Base-by-base conservation (phyloP, 768 basidiomycete species). In the Leccinum longicurvipes region DNA sequence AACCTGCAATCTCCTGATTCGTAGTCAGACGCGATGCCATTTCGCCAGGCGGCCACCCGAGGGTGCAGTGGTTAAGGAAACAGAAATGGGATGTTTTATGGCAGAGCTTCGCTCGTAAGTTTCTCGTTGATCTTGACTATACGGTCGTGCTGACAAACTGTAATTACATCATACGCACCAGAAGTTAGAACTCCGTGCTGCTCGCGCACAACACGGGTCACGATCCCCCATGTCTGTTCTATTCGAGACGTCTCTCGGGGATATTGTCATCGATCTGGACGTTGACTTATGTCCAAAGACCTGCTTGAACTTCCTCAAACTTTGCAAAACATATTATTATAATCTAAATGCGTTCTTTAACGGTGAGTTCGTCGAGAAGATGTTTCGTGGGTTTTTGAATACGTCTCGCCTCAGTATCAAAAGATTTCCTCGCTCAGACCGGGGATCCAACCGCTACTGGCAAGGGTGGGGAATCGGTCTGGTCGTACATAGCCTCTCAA, bases 311-410 rank as follows among this genome's bases (percentile, higher is more conserved):
- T 98, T 98, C 67, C 82, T 99, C 54, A 99, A 99, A 72, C 79
- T 99, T 55, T 98, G 94, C 77, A 98, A 98, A 77, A 79, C 91
- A 56, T 97, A 97, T 70, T 96, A 96, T 71, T 98, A 96, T 78
- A 96, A 95, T 70, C 75, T 97, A 58, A 93, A 94, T 69, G 93
- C 93, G 0, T 99, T 99, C 77, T 98, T 98, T 81, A 98, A 99
- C 74, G 93, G 94, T 94, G 58, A 54, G 87, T 75, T 24, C 17
- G 6, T 48, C 46, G 31, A 31, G 25, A n/a, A 23, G 11, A 24
- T 42, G 15, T 47, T 50, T 45, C 34, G n/a, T 25, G 27, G 32
- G 32, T 15, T 12, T 24, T 59, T 51, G 39, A 58, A 58, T 48
- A 27, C 19, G 6, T 12, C 39, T 41, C 19, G 25, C 45, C 24